Evolutionary conservation across 768 basidiomycete species (phyloP).

Genomic region (Panaeolus cyanescens): DNA sequence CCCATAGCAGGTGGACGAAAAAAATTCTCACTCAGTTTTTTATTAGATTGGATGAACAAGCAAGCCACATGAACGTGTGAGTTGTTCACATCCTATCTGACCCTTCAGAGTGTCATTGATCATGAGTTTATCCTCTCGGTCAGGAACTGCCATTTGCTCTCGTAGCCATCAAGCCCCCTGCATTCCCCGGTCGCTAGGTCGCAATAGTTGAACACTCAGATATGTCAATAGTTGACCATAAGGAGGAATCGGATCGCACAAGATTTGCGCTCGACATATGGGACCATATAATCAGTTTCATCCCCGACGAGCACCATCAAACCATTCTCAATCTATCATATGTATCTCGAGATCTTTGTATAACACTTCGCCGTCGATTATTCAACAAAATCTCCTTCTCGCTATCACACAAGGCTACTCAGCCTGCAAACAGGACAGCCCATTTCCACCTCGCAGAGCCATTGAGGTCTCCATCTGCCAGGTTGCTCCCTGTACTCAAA

Average conservation of each 20-base stretch:
- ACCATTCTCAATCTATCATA: neutral
- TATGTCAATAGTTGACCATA: neutral
- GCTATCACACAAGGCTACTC: neutral
- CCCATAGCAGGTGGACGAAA: neutral
- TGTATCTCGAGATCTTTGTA: neutral
- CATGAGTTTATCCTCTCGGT: neutral
- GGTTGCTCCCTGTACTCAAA: neutral
- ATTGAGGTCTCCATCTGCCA: neutral
- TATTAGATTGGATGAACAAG: neutral
- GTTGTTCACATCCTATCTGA: neutral
- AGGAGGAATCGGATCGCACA: neutral
- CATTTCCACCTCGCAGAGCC: neutral
- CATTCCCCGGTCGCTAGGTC: neutral
- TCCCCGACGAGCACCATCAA: neutral
- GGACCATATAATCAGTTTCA: neutral
- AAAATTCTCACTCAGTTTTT: neutral
- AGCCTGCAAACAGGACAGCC: no score
- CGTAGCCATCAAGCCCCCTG: neutral
- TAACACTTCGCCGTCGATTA: neutral
- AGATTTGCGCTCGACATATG: constrained; percentile 1
- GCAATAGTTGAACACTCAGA: neutral
- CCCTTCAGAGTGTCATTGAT: neutral
- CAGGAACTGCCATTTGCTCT: no score
- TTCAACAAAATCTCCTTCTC: neutral
- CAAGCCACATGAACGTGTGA: neutral